These are phyloP conservation scores for Quercus alba DNA, from an alignment of 306 rosid species.

Conservation along the genomic window DNA sequence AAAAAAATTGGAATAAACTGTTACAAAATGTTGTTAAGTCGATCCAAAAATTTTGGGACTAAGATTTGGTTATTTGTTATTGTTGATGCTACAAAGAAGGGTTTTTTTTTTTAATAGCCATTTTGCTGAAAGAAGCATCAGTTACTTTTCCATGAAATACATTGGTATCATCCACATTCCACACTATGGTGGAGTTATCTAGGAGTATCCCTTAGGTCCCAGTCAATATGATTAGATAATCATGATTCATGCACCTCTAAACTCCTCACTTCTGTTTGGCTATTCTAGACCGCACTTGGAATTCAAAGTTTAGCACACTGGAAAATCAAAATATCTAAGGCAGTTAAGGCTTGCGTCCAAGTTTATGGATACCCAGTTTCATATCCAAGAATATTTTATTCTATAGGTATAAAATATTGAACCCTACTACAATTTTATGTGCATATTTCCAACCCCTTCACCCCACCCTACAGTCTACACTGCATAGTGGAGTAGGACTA, in stretches of 20 bases:
- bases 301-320: background rate
- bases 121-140: too few species aligned
- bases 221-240: background rate
- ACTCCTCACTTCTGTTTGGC: background rate
- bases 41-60: too few species aligned
- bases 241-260: background rate
- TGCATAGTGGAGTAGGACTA: background rate
- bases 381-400: background rate
- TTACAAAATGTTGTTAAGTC: too few species aligned
- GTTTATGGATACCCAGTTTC: background rate
- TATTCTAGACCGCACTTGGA: background rate
- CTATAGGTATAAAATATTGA: background rate
- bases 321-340: background rate
- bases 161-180: too few species aligned
- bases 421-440: background rate
- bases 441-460: background rate
- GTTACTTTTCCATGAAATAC: too few species aligned
- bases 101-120: background rate
- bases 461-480: background rate
- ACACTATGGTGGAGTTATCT: background rate
- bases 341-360: background rate
- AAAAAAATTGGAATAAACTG: too few species aligned
- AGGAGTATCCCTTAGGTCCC: background rate
- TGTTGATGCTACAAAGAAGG: too few species aligned
- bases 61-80: too few species aligned